Evolutionary conservation across 768 basidiomycete genomes (phyloP).

Genomic region (Dioszegia crocea): DNA sequence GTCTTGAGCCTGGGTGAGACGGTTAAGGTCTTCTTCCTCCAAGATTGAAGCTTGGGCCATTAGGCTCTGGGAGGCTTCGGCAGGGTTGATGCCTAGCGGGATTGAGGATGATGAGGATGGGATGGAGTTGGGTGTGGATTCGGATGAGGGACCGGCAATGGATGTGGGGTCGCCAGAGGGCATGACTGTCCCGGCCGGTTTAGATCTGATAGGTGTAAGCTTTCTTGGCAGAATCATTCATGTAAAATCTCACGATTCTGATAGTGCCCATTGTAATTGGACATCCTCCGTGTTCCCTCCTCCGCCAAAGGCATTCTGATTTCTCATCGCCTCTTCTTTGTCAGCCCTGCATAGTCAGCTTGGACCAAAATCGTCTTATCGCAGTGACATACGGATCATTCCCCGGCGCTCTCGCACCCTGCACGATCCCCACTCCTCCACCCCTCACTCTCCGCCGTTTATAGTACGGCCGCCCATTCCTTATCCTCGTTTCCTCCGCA

Average conservation of each 20-base stretch:
- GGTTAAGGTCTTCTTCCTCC: slow-evolving; percentile 37
- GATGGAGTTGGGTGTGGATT: slow-evolving; percentile 1
- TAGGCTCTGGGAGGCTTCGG: slow-evolving; percentile 15
- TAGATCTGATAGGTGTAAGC: not conserved
- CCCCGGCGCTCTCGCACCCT: slow-evolving; percentile 16
- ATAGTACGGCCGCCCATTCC: slow-evolving; percentile 25
- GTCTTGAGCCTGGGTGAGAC: slow-evolving; percentile 7
- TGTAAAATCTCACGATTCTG: slow-evolving; percentile 26
- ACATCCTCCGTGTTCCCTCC: slow-evolving; percentile 11
- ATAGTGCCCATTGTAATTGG: slow-evolving; percentile 31
- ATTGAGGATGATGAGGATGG: not conserved
- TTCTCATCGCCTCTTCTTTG: slow-evolving; percentile 31
- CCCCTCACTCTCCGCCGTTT: slow-evolving; percentile 36
- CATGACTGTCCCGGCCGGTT: not conserved
- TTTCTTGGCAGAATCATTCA: no score
- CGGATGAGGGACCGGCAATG: not conserved
- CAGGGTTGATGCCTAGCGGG: not conserved
- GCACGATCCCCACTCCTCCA: slow-evolving; percentile 14
- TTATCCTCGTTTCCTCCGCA: slow-evolving; percentile 10
- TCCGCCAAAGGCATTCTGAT: slow-evolving; percentile 35
- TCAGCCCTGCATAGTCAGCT: slow-evolving; percentile 13
- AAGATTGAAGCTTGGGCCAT: slow-evolving; percentile 30
- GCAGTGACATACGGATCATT: slow-evolving; percentile 19
- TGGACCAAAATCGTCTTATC: not conserved
- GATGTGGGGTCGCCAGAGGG: not conserved